Conservation (phyloP, 2,329 filamentous ascomycete species). For the Hypoxylon sp. region DNA sequence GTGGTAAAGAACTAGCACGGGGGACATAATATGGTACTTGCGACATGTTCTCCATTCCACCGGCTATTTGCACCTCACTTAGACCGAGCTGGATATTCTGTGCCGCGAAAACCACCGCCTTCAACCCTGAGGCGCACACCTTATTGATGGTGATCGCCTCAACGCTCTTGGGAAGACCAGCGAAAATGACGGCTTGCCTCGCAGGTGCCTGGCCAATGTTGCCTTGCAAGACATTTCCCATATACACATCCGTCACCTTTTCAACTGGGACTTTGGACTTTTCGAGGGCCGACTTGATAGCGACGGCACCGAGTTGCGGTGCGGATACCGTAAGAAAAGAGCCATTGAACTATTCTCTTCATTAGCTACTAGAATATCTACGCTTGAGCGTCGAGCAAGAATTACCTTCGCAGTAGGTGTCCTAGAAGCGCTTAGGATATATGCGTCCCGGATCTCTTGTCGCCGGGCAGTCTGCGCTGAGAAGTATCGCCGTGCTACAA, state of each 20-base stretch:
- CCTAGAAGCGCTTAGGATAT: slow-evolving; percentile 89
- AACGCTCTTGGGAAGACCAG: slow-evolving; percentile 82
- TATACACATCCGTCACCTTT: slow-evolving; percentile 92
- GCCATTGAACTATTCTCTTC: slow-evolving; percentile 86
- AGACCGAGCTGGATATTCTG: slow-evolving; percentile 95
- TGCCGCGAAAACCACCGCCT: slow-evolving; percentile 89
- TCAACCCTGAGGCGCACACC: slow-evolving; percentile 95
- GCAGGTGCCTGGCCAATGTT: slow-evolving; percentile 90
- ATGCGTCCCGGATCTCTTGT: slow-evolving; percentile 87
- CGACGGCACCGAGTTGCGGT: slow-evolving; percentile 87
- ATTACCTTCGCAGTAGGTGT: slow-evolving; percentile 89
- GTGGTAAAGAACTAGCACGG: slow-evolving; percentile 81
- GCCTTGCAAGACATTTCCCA: slow-evolving; percentile 93
- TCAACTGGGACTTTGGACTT: slow-evolving; percentile 86
- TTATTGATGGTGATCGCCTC: slow-evolving; percentile 98
- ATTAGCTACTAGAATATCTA: slow-evolving; percentile 18
- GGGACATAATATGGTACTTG: slow-evolving; percentile 91
- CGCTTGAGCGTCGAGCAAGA: slow-evolving; percentile 6
- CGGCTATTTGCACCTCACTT: slow-evolving; percentile 88
- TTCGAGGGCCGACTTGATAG: slow-evolving; percentile 89
- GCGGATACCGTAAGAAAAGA: slow-evolving; percentile 85
- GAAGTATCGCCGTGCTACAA: slow-evolving; percentile 58
- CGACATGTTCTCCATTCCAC: slow-evolving; percentile 99
- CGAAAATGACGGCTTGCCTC: slow-evolving; percentile 89
- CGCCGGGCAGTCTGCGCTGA: slow-evolving; percentile 59